Percentiles rank a stretch among this genome's conserved stretches.
These are phyloP conservation scores for Salix suchowensis DNA, from an alignment of 345 rosid genomes.

Conservation along the genomic window DNA sequence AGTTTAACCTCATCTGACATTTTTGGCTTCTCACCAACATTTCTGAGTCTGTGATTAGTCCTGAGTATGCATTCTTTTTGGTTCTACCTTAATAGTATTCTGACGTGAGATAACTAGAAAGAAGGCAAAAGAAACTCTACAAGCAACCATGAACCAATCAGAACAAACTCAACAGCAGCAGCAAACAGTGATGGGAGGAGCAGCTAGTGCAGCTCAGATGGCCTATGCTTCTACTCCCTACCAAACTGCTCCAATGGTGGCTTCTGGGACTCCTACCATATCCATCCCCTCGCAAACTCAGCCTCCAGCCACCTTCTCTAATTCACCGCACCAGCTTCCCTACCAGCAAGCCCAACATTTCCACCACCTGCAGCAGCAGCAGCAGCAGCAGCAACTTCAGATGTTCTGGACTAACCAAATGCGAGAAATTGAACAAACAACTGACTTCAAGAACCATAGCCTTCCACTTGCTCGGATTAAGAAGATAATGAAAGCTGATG, in stretches of 20 bases:
- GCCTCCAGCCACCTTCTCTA: slow-evolving; percentile 18
- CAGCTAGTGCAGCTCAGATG: slow-evolving; percentile 41
- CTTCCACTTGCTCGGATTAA: slow-evolving; percentile 43
- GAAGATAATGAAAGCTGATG: slow-evolving; percentile 47
- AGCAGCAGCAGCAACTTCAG: slow-evolving; percentile 41
- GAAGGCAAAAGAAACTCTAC: background rate
- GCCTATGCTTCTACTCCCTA: slow-evolving; percentile 44
- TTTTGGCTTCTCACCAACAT: background rate
- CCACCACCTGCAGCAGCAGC: slow-evolving; percentile 42
- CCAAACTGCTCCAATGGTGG: slow-evolving; percentile 40
- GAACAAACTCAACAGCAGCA: slow-evolving; percentile 42
- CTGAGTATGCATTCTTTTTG: background rate
- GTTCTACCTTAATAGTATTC: slow-evolving; percentile 14
- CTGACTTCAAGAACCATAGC: slow-evolving; percentile 40
- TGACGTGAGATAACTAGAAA: slow-evolving; percentile 17
- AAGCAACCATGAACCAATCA: slow-evolving; percentile 46
- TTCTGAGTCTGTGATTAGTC: background rate
- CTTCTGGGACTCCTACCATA: slow-evolving; percentile 47
- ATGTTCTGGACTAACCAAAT: slow-evolving; percentile 41
- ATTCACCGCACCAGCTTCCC: slow-evolving; percentile 33
- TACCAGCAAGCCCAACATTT: slow-evolving; percentile 43
- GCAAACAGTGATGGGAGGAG: slow-evolving; percentile 41
- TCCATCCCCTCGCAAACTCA: slow-evolving; percentile 33
- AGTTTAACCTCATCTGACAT: background rate
- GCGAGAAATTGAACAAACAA: slow-evolving; percentile 39